Evolutionary conservation across 1,139 yeast species (phyloP).

Genomic region (Geotrichum histeridarum): DNA sequence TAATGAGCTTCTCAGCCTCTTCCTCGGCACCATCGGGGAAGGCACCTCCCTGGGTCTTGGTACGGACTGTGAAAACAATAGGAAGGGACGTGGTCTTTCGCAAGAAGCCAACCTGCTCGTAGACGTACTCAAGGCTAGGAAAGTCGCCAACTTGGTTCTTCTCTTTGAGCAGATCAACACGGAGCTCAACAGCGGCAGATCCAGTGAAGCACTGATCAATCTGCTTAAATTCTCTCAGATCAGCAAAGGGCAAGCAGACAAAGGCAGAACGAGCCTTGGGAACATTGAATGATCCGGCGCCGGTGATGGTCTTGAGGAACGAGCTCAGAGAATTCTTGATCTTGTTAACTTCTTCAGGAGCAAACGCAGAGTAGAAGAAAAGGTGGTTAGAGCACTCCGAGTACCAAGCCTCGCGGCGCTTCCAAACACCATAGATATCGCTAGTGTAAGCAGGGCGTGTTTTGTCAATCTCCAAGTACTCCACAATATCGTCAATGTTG

Average conservation of each 20-base stretch:
- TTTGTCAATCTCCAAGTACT: constrained; percentile 67
- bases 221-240: constrained; percentile 44
- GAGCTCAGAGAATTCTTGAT: constrained; percentile 56
- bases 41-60: constrained; percentile 74
- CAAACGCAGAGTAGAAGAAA: constrained; percentile 66
- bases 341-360: constrained; percentile 50
- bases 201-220: constrained; percentile 50
- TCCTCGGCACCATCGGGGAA: constrained; percentile 56
- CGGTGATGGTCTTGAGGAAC: constrained; percentile 61
- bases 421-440: constrained; percentile 80
- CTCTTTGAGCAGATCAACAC: constrained; percentile 65
- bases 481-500: constrained; percentile 72
- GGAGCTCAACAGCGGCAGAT: constrained; percentile 73
- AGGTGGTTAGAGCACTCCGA: constrained; percentile 71
- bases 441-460: constrained; percentile 78
- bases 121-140: constrained; percentile 47
- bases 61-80: constrained; percentile 74
- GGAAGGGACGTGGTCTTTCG: constrained; percentile 67
- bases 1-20: constrained; percentile 48
- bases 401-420: constrained; percentile 74
- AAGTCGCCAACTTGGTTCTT: constrained; percentile 38
- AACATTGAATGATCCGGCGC: constrained; percentile 42
- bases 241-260: constrained; percentile 63
- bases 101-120: constrained; percentile 66
- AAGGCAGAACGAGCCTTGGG: constrained; percentile 62